A percentile compares a stretch with the other conserved stretches of the same genome.
These are phyloP conservation scores for Candida jianshihensis DNA, from an alignment of 805 yeast genomes.

Conservation along the genomic window DNA sequence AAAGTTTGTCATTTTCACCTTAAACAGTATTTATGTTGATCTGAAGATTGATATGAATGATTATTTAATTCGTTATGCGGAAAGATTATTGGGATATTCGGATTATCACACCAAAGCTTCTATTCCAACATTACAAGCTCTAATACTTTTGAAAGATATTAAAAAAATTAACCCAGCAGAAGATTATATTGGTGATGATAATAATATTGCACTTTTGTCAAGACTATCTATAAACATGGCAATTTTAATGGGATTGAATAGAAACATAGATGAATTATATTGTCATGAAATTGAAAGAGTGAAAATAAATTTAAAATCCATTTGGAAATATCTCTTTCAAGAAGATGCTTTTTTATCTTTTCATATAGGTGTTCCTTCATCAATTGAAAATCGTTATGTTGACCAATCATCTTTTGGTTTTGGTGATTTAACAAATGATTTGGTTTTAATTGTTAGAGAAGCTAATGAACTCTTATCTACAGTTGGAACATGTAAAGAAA, in stretches of 20 bases:
- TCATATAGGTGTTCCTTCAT: conserved; percentile 16
- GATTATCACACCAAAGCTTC: conserved; percentile 7
- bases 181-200: conserved; percentile 17
- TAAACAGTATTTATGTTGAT: conserved; percentile 2
- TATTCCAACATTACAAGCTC: conserved; percentile 17
- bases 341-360: conserved; percentile 15
- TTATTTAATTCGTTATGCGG: conserved; percentile 9
- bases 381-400: conserved; percentile 13
- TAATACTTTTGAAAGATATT: conserved; percentile 11
- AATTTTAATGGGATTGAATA: conserved; percentile 17
- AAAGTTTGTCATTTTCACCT: conserved; percentile 6
- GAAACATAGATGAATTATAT: conserved; percentile 15
- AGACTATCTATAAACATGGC: conserved; percentile 19
- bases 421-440: conserved; percentile 1
- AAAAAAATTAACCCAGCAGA: conserved; percentile 14
- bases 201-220: conserved; percentile 9
- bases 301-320: conserved; percentile 5
- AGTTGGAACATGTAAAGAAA: conserved; percentile 4
- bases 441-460: conserved; percentile 9
- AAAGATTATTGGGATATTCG: conserved; percentile 11
- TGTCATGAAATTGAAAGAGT: conserved; percentile 1
- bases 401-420: conserved; percentile 1
- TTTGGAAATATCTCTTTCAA: conserved; percentile 14
- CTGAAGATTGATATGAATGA: conserved; percentile 11
- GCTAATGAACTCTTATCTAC: conserved; percentile 6